Evolutionary conservation across 1,139 yeast species (phyloP), one percentile per base, ranked within the genome.

Genomic region (Blastobotrys ciferrii): DNA sequence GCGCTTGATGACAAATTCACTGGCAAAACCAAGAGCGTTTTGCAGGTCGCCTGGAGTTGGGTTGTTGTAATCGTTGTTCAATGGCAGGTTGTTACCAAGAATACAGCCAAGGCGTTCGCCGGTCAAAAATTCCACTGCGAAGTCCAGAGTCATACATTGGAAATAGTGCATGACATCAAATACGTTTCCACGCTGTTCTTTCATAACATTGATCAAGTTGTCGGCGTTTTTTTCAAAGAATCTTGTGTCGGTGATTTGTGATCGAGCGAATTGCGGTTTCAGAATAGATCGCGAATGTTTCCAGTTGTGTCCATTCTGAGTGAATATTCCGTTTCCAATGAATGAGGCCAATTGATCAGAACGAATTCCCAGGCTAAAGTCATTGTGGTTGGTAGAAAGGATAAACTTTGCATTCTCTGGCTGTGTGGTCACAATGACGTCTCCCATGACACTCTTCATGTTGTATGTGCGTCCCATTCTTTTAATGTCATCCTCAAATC

Each of bases 291-390:
- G 66, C 13, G 81, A 74, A 58, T 77, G 80, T 54, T 75, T 73
- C 84, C 84, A 79, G 1, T 75, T 77, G 41, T 64, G 67, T n/a
- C 78, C 79, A 54, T 77, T 81, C 38, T 77, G 69, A 2, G 82
- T 77, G 63, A 79, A 79, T 45, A 79, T 77, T 2, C 83, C 83
- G 51, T 76, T 74, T 7, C 83, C 83, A 41, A 79, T 66, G 32
- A 76, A 61, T 1, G 78, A 76, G 32, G 51, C 52, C 57, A 77
- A 68, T 48, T 68, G 72, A 3, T 58, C 58, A 60, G 75, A 74
- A 56, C 83, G 72, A 1, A 61, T 56, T 1, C 81, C 82, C 47
- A 78, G 68, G n/a, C 70, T 69, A 62, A 75, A 78, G 51, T 78
- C 81, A 49, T 67, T 65, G 56, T 77, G 78, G 53, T 77, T 56